These are phyloP conservation scores for Adansonia digitata DNA, from an alignment of 345 rosid species.

Conservation along the genomic window DNA sequence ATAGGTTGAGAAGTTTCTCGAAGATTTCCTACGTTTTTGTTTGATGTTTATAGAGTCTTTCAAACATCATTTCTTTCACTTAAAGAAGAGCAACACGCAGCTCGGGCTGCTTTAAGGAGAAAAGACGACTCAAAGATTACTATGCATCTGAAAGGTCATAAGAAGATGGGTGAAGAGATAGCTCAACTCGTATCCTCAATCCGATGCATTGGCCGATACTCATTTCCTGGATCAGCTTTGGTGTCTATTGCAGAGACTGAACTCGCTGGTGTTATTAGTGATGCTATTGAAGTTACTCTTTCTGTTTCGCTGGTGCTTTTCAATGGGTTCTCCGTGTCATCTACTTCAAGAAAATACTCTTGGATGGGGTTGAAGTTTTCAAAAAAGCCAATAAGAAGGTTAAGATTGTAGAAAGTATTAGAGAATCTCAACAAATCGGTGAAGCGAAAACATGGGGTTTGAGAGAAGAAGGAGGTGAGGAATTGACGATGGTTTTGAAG, in stretches of 20 bases:
- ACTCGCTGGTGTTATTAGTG: slow-evolving; percentile 24
- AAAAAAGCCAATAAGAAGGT: slow-evolving; percentile 25
- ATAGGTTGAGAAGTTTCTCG: slow-evolving; percentile 47
- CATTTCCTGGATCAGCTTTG: slow-evolving; percentile 12
- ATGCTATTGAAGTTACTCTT: slow-evolving; percentile 32
- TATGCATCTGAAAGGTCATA: slow-evolving; percentile 29
- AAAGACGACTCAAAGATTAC: slow-evolving; percentile 37
- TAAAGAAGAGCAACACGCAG: slow-evolving; percentile 46
- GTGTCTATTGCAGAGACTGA: slow-evolving; percentile 24
- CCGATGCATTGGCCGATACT: slow-evolving; percentile 16
- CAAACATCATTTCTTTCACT: slow-evolving; percentile 32
- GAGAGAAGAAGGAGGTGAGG: slow-evolving; percentile 44
- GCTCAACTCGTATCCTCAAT: slow-evolving; percentile 27
- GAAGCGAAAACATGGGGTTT: slow-evolving; percentile 35
- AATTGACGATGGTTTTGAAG: slow-evolving; percentile 33
- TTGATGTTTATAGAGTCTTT: slow-evolving; percentile 55
- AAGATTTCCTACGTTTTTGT: slow-evolving; percentile 45
- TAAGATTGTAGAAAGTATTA: slow-evolving; percentile 27
- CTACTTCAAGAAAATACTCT: slow-evolving; percentile 22
- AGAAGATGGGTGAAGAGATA: slow-evolving; percentile 38
- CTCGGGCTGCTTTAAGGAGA: slow-evolving; percentile 47
- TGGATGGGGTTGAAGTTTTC: slow-evolving; percentile 24
- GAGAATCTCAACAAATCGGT: slow-evolving; percentile 33
- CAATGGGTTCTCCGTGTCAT: slow-evolving; percentile 26
- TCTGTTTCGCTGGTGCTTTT: slow-evolving; percentile 42